phyloP scores from a whole-genome alignment of 2,329 filamentous ascomycete genomes.

The Amauroascus verrucosus region DNA sequence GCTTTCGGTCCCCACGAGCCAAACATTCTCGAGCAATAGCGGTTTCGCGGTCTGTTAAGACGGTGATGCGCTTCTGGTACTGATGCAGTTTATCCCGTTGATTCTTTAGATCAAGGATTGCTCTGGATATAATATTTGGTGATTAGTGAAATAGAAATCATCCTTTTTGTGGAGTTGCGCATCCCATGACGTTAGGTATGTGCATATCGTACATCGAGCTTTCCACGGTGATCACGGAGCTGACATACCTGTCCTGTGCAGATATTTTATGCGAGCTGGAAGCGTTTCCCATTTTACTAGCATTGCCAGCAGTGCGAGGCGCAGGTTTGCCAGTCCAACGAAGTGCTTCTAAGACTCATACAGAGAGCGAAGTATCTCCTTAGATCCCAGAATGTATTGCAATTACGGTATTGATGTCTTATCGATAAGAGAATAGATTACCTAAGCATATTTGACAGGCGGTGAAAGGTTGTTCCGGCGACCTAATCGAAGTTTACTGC shows the following conservation, averaged over 20 bases:
- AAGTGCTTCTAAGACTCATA: background rate
- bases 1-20: conserved; percentile 64
- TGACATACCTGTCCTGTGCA: conserved; percentile 70
- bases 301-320: conserved; percentile 20
- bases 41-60: conserved; percentile 78
- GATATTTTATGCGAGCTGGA: conserved; percentile 56
- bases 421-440: conserved; percentile 13
- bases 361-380: background rate
- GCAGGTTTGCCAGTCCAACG: background rate
- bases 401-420: conserved; percentile 5
- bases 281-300: conserved; percentile 51
- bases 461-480: conserved; percentile 4
- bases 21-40: conserved; percentile 77
- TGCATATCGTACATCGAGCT: background rate
- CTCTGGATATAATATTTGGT: conserved; percentile 44
- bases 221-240: background rate
- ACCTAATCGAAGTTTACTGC: background rate
- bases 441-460: background rate
- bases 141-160: background rate
- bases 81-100: conserved; percentile 95
- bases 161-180: background rate
- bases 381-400: too few relatives aligned
- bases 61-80: conserved; percentile 82
- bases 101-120: conserved; percentile 93
- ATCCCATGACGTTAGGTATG: background rate